Conservation (phyloP, 176 grass and related monocot species). For the Rhynchospora tenuis region DNA sequence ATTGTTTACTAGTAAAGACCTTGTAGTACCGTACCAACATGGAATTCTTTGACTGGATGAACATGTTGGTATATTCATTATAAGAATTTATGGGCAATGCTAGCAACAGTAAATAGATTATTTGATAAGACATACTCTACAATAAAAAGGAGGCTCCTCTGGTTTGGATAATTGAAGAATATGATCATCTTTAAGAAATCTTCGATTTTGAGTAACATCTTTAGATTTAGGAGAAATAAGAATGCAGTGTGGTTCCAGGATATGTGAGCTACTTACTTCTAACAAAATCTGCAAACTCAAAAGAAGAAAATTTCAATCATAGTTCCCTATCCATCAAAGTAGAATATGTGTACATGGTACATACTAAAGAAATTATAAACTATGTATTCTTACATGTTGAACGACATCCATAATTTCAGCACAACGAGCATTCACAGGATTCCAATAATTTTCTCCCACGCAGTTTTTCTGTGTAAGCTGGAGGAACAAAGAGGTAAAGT, state of each 20-base stretch:
- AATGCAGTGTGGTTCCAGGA: conserved; percentile 26
- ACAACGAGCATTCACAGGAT: conserved; percentile 21
- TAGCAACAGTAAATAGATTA: no score
- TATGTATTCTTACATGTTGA: conserved; percentile 16
- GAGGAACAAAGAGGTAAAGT: background rate
- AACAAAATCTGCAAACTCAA: conserved; percentile 22
- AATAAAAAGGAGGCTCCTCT: conserved; percentile 23
- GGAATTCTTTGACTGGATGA: no score
- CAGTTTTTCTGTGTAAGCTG: conserved; percentile 22
- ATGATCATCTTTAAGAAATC: conserved; percentile 13
- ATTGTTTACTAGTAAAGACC: no score
- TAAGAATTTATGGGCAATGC: no score
- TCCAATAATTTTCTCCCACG: conserved; percentile 23
- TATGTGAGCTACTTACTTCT: background rate
- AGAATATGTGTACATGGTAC: no score
- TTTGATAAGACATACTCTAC: conserved; percentile 44
- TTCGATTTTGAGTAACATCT: background rate
- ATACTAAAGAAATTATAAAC: background rate
- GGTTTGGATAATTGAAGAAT: conserved; percentile 1
- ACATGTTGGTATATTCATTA: background rate
- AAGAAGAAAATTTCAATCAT: background rate
- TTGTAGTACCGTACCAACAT: no score
- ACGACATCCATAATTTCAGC: conserved; percentile 20
- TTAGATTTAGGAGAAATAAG: background rate
- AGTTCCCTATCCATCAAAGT: background rate